Conservation (phyloP, 1,139 yeast species). For the Sugiyamaella castrensis region DNA sequence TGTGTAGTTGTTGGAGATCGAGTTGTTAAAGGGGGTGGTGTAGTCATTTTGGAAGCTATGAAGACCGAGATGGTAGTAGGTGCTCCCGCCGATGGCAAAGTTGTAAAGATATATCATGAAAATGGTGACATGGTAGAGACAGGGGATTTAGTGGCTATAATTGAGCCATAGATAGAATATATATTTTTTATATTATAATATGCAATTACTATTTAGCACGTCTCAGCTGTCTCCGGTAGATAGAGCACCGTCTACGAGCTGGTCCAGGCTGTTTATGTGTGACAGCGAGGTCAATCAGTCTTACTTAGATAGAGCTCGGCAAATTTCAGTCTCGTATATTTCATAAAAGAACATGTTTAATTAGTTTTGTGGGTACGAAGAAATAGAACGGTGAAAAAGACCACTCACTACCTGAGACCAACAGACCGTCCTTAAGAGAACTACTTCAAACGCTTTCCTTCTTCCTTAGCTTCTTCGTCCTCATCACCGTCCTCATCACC, state of each 20-base stretch:
- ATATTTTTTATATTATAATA: neutral
- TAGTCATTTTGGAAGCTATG: conserved; percentile 95
- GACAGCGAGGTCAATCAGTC: too few species aligned
- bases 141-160: conserved; percentile 87
- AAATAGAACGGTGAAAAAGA: neutral
- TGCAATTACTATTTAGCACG: too few species aligned
- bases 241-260: too few species aligned
- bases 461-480: neutral
- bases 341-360: neutral
- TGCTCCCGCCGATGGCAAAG: conserved; percentile 72
- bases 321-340: too few species aligned
- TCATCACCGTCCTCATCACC: conserved; percentile 9
- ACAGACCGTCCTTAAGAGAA: too few species aligned
- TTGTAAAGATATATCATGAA: conserved; percentile 68
- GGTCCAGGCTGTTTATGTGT: too few species aligned
- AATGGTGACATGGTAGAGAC: conserved; percentile 97
- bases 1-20: conserved; percentile 76
- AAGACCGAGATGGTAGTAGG: conserved; percentile 92
- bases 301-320: too few species aligned
- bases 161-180: conserved; percentile 36
- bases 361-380: neutral
- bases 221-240: too few species aligned
- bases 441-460: too few species aligned
- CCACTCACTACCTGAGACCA: too few species aligned
- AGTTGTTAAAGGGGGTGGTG: conserved; percentile 71